These are phyloP conservation scores for Lycium barbarum DNA, from an alignment of 257 asterid genomes.

Conservation along the genomic window DNA sequence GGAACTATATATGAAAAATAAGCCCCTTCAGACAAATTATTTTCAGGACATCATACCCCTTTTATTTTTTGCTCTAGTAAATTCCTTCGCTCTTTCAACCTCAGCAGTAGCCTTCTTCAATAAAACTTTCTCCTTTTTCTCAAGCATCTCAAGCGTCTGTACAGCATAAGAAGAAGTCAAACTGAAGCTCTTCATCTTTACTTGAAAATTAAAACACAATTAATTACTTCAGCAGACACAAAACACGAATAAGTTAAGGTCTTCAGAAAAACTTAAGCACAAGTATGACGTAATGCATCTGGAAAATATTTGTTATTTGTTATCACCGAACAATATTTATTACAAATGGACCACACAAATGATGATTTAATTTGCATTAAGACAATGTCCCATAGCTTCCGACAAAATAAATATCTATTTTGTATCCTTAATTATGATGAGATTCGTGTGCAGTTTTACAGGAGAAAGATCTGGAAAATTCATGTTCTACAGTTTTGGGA, in stretches of 20 bases:
- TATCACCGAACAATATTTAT: not conserved
- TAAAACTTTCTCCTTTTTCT: constrained; percentile 77
- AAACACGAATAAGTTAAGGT: not conserved
- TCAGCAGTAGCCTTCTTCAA: constrained; percentile 72
- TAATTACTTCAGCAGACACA: not conserved
- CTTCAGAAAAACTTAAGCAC: not conserved
- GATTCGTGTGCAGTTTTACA: not conserved
- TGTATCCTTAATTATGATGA: not conserved
- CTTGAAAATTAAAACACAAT: not conserved
- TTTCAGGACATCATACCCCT: constrained; percentile 53
- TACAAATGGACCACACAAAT: not conserved
- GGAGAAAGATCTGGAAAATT: not conserved
- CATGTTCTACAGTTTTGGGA: not conserved
- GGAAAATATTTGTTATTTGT: not conserved
- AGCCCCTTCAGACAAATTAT: not conserved
- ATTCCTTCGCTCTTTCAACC: constrained; percentile 79
- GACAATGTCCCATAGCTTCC: not conserved
- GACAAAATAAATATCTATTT: not conserved
- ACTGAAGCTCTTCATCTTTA: not conserved
- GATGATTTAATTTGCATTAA: not conserved
- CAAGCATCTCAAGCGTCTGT: constrained; percentile 86
- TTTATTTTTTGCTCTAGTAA: constrained; percentile 75
- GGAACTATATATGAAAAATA: not conserved
- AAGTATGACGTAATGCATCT: not conserved
- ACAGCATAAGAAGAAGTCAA: constrained; percentile 28